Percentiles rank a stretch among this genome's conserved stretches.
phyloP scores from a whole-genome alignment of 306 rosid species.

The Sicyos baderoa region DNA sequence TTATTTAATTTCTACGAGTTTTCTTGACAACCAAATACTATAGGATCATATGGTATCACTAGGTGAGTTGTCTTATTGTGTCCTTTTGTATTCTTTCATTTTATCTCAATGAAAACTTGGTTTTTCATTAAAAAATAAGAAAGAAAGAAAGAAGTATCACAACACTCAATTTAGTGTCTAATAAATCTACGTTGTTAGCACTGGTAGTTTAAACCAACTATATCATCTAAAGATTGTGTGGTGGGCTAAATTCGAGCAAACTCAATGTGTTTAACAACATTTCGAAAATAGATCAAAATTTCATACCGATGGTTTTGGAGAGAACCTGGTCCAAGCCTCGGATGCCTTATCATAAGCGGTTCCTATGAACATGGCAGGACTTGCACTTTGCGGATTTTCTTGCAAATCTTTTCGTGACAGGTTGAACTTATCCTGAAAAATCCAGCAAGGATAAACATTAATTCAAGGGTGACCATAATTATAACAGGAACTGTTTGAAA shows the following conservation, averaged over 20 bases:
- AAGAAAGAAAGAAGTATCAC: too few relatives aligned
- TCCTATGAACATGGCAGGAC: slow-evolving; percentile 68
- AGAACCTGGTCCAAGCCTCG: slow-evolving; percentile 78
- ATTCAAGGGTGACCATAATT: slow-evolving; percentile 1
- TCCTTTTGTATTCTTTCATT: background rate
- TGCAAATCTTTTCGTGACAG: slow-evolving; percentile 51
- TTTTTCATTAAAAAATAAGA: background rate
- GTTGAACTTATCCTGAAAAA: slow-evolving; percentile 57
- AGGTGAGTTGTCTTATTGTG: background rate
- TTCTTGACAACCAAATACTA: too few relatives aligned
- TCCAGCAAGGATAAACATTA: background rate
- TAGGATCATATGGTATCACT: background rate
- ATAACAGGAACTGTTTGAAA: slow-evolving; percentile 13
- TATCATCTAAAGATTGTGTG: too few relatives aligned
- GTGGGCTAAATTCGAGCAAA: background rate
- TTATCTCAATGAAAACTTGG: background rate
- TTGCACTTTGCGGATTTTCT: slow-evolving; percentile 36
- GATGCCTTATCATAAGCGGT: slow-evolving; percentile 75
- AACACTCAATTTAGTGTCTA: background rate
- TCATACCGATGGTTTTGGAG: slow-evolving; percentile 59
- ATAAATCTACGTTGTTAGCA: background rate
- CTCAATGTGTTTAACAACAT: too few relatives aligned
- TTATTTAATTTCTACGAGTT: background rate
- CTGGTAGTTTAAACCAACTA: too few relatives aligned
- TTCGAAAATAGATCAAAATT: background rate